These are phyloP conservation scores for Astragalus glycyphyllos DNA, from an alignment of 306 rosid genomes.

Conservation along the genomic window DNA sequence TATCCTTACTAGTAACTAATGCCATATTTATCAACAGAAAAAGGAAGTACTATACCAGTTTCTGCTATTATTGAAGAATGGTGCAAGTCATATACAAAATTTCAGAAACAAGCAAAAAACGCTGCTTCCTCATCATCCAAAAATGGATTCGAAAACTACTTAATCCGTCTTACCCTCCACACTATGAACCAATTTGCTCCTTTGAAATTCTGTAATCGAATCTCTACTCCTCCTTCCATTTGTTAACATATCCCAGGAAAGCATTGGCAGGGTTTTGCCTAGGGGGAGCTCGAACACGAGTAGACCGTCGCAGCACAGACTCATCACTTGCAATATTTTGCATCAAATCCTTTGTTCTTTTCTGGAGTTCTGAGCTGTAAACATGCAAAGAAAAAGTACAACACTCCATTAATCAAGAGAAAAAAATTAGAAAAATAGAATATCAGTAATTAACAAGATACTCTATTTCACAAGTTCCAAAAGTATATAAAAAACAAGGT, in stretches of 20 bases:
- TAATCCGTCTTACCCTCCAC: conserved; percentile 27
- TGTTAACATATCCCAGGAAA: conserved; percentile 81
- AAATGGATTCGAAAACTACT: conserved; percentile 39
- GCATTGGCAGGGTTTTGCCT: conserved; percentile 81
- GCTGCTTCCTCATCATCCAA: conserved; percentile 41
- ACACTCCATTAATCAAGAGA: conserved; percentile 5
- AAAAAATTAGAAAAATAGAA: not conserved
- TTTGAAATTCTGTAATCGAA: conserved; percentile 2
- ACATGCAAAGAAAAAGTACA: conserved; percentile 25
- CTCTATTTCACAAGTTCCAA: no score
- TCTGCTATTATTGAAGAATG: conserved; percentile 38
- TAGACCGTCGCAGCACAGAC: conserved; percentile 80
- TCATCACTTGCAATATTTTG: conserved; percentile 66
- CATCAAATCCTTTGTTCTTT: conserved; percentile 67
- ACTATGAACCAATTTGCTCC: conserved; percentile 19
- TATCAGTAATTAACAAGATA: not conserved
- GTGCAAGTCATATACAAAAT: conserved; percentile 44
- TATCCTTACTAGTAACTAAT: no score
- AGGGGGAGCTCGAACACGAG: conserved; percentile 94
- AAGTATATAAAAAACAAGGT: no score
- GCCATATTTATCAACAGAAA: not conserved
- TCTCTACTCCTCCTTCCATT: conserved; percentile 75
- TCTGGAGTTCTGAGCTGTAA: conserved; percentile 66
- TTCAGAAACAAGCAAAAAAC: conserved; percentile 44
- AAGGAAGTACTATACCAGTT: not conserved